Evolutionary conservation across 2,329 filamentous ascomycete genomes (phyloP).

Genomic region (Aspergillus puulaauensis): DNA sequence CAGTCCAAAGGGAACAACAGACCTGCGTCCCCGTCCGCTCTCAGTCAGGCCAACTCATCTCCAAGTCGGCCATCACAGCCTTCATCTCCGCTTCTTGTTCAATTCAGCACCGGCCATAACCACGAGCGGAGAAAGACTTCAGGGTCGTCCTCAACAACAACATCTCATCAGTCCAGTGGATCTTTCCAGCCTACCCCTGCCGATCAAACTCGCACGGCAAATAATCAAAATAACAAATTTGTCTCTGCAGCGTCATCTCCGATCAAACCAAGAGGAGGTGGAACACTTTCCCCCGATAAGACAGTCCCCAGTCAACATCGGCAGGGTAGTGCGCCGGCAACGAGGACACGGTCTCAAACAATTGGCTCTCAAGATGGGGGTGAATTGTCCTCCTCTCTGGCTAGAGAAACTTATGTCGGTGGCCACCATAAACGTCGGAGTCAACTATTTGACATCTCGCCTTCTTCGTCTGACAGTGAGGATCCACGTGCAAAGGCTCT

Average conservation of each 20-base stretch:
- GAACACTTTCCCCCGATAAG: conserved; percentile 60
- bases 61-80: conserved; percentile 82
- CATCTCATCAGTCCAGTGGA: conserved; percentile 73
- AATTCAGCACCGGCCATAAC: conserved; percentile 83
- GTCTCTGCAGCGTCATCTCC: conserved; percentile 56
- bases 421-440: conserved; percentile 85
- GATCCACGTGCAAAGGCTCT: conserved; percentile 88
- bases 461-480: conserved; percentile 96
- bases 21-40: conserved; percentile 79
- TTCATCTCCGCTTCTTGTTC: conserved; percentile 90
- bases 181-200: conserved; percentile 70
- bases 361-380: conserved; percentile 93
- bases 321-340: conserved; percentile 63
- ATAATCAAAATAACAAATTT: conserved; percentile 48
- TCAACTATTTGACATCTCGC: conserved; percentile 93
- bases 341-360: conserved; percentile 81
- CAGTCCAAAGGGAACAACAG: conserved; percentile 75
- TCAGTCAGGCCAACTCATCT: conserved; percentile 79
- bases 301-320: conserved; percentile 56
- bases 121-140: conserved; percentile 88
- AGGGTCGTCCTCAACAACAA: conserved; percentile 76
- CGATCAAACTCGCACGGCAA: conserved; percentile 65
- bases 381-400: conserved; percentile 57
- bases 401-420: conserved; percentile 62
- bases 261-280: conserved; percentile 44